Evolutionary conservation across 2,329 filamentous ascomycete species (phyloP), one percentile per base, ranked within the genome.

Genomic region (Neophaeococcomyces aloes): DNA sequence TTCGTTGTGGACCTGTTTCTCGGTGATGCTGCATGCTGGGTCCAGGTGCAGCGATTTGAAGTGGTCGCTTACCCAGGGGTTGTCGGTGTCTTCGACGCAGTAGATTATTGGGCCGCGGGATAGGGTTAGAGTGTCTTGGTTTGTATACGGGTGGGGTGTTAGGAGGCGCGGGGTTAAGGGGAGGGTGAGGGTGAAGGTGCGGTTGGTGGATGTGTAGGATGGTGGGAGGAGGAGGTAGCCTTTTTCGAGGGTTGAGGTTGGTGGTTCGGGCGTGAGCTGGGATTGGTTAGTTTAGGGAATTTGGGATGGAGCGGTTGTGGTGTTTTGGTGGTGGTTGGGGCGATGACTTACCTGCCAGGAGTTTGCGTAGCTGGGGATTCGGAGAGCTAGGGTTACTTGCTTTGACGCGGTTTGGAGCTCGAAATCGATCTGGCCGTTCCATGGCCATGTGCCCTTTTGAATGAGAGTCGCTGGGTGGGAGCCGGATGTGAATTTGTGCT

Each of bases 21-120:
- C 45, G 2, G 27, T 21, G 3, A 50, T 29, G 6, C 7, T n/a
- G 32, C 44, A 49, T 2, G 3, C 19, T 6, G 45, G 21, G 25
- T 48, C 43, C 52, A 56, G 7, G 48, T 48, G 13, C 42, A 49
- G 25, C 46, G 44, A 61, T 51, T 69, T 74, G 62, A 76, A 76
- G 55, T 78, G 74, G 50, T 76, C 66, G 1, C 61, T 52, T 39
- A 72, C 74, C 71, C 72, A 76, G 1, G 59, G 29, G 45, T 79
- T 76, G 51, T 79, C 75, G 5, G 65, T 53, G 44, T 79, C 76
- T 53, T 81, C 77, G 3, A 73, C 66, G 46, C 75, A 80, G 56
- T 79, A 80, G 4, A 79, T 61, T 4, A 80, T 54, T 0, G 76
- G 76, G 0, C 77, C 77, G 3, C 75, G 66, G 2, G 69, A 73